Evolutionary conservation across 495 filamentous ascomycete species (phyloP).

Genomic region (Hypoxylon perforatum): DNA sequence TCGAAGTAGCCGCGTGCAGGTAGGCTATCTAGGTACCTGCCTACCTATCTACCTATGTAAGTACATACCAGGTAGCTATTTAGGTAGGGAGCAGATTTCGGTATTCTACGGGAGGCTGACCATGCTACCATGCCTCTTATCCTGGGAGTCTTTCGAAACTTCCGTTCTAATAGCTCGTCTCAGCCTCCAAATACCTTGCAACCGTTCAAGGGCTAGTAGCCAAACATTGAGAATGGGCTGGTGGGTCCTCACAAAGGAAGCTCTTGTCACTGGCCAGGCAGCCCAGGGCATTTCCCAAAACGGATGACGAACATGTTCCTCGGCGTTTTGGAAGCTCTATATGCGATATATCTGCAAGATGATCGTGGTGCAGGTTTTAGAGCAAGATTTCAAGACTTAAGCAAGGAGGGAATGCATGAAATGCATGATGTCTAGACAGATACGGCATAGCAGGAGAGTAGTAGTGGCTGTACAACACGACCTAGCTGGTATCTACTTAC

Average conservation of each 20-base stretch:
- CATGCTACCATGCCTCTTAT: constrained; percentile 8
- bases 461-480: no score
- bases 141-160: constrained; percentile 37
- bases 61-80: neutral
- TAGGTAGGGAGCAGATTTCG: neutral
- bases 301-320: constrained; percentile 33
- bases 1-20: no score
- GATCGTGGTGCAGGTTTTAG: constrained; percentile 14
- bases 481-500: no score
- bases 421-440: constrained; percentile 14
- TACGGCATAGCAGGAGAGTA: neutral
- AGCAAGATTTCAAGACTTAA: constrained; percentile 17
- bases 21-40: neutral
- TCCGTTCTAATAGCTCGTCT: constrained; percentile 43
- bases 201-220: constrained; percentile 26
- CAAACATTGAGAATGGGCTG: constrained; percentile 27
- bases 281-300: constrained; percentile 31
- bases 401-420: neutral
- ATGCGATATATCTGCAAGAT: constrained; percentile 34
- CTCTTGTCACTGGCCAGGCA: constrained; percentile 23
- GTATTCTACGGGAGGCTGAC: constrained; percentile 18
- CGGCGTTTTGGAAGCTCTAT: constrained; percentile 23
- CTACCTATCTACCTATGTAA: no score
- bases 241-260: constrained; percentile 17
- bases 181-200: constrained; percentile 38